Evolutionary conservation across 2,329 filamentous ascomycete genomes (phyloP).

Genomic region (Colletotrichum tropicicola): DNA sequence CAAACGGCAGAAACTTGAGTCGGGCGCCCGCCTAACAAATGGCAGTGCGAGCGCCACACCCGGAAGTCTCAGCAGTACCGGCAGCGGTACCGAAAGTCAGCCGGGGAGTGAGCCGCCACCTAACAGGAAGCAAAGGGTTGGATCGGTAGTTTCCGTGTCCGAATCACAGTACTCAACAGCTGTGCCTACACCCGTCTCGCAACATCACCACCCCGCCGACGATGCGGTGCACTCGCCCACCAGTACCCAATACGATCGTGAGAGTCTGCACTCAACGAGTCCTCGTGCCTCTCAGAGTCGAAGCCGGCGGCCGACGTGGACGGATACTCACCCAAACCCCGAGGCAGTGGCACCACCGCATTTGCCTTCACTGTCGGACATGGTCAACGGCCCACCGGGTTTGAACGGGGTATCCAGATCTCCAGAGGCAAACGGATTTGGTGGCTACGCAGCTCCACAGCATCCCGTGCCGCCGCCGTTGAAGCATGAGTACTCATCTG

Average conservation of each 20-base stretch:
- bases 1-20: slow-evolving; percentile 59
- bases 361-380: slow-evolving; percentile 57
- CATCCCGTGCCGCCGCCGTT: slow-evolving; percentile 44
- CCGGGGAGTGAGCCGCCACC: slow-evolving; percentile 58
- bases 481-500: slow-evolving; percentile 56
- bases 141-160: slow-evolving; percentile 55
- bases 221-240: slow-evolving; percentile 55
- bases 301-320: slow-evolving; percentile 28
- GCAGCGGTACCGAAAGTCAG: slow-evolving; percentile 57
- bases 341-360: slow-evolving; percentile 37
- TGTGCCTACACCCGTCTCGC: slow-evolving; percentile 42
- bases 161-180: slow-evolving; percentile 55
- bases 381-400: slow-evolving; percentile 49
- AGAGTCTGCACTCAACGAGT: slow-evolving; percentile 27
- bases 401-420: slow-evolving; percentile 31
- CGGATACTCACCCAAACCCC: background rate
- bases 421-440: slow-evolving; percentile 15
- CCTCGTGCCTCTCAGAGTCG: slow-evolving; percentile 13
- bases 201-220: slow-evolving; percentile 49
- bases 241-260: slow-evolving; percentile 44
- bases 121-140: slow-evolving; percentile 55
- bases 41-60: slow-evolving; percentile 52
- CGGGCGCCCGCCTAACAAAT: slow-evolving; percentile 41
- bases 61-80: slow-evolving; percentile 48
- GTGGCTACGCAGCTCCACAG: background rate